Conservation (phyloP, 2,329 filamentous ascomycete species). For the Dactylellina parvicollis region DNA sequence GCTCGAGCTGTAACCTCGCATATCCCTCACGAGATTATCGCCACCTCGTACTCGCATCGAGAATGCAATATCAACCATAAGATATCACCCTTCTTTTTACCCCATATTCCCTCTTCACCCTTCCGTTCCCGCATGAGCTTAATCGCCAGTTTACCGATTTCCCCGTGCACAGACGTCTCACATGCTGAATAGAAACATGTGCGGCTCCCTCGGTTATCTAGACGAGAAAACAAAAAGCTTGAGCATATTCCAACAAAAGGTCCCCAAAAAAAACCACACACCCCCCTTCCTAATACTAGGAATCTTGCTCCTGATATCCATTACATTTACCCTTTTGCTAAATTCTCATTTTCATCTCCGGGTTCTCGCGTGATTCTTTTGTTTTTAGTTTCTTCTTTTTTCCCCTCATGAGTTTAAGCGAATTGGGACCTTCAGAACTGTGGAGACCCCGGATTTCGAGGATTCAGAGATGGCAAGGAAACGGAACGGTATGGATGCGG, state of each 20-base stretch:
- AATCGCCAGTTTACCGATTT: background rate
- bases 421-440: background rate
- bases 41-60: conserved; percentile 37
- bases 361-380: background rate
- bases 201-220: conserved; percentile 52
- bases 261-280: background rate
- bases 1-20: background rate
- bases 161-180: conserved; percentile 49
- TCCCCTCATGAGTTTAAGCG: background rate
- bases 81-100: conserved; percentile 17
- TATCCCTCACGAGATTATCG: conserved; percentile 22
- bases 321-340: conserved; percentile 5
- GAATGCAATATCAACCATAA: conserved; percentile 22
- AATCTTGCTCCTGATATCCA: conserved; percentile 3
- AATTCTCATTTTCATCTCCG: background rate
- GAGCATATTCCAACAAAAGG: conserved; percentile 11
- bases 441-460: conserved; percentile 38
- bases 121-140: conserved; percentile 39
- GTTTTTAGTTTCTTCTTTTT: background rate
- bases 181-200: conserved; percentile 29
- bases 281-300: background rate
- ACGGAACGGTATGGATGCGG: conserved; percentile 4
- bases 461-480: conserved; percentile 10
- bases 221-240: background rate
- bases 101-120: conserved; percentile 7